Percentiles rank a stretch among this genome's conserved stretches.
Evolutionary conservation across 176 grass and related monocot species (phyloP).

Genomic region (Saccharum spontaneum): DNA sequence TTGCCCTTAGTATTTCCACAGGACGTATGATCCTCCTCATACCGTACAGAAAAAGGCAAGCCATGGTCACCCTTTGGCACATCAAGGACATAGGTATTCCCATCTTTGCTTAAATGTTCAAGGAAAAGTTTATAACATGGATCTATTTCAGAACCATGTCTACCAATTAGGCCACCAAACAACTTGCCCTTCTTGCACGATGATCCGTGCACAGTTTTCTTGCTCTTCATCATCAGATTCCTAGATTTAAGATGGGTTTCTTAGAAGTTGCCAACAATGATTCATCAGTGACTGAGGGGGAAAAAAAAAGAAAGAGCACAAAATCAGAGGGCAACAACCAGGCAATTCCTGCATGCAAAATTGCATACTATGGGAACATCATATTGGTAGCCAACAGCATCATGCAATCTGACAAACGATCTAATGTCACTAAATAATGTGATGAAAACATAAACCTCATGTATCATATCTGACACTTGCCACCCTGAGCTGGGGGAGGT

Average conservation of each 20-base stretch:
- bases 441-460: not conserved
- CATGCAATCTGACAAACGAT: not conserved
- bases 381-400: not conserved
- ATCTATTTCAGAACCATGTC: conserved; percentile 35
- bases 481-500: not conserved
- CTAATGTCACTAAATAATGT: not conserved
- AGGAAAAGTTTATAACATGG: conserved; percentile 49
- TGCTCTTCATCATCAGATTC: conserved; percentile 17
- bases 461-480: not conserved
- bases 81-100: conserved; percentile 26
- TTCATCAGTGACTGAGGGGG: not conserved
- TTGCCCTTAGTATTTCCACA: not conserved
- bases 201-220: not conserved
- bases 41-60: conserved; percentile 38
- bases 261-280: not conserved
- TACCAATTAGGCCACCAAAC: not conserved
- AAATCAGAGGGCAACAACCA: not conserved
- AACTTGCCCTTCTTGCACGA: conserved; percentile 16
- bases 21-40: conserved; percentile 24
- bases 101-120: conserved; percentile 43
- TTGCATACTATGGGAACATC: not conserved
- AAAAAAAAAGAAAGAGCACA: not conserved
- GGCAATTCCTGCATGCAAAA: not conserved
- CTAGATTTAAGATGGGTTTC: conserved; percentile 5
- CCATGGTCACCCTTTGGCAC: conserved; percentile 34